phyloP scores from a whole-genome alignment of 352 stramenopile genomes.

The Lagenidium giganteum region DNA sequence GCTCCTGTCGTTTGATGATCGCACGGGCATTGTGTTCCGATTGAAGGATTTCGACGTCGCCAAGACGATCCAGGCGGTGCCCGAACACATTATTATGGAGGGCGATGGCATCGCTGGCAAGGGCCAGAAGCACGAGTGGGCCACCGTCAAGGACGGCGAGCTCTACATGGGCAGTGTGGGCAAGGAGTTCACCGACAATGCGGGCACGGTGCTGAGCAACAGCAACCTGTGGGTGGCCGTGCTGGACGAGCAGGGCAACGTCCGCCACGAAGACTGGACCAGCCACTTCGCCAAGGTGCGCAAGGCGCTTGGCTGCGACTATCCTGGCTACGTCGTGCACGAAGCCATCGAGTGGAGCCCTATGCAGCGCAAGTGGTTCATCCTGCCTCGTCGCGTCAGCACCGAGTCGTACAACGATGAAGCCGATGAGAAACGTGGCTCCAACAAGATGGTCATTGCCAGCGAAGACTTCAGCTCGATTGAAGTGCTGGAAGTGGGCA shows the following conservation, averaged over 20 bases:
- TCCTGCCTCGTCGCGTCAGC: constrained; percentile 94
- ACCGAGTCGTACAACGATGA: constrained; percentile 92
- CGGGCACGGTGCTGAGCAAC: constrained; percentile 88
- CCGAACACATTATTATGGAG: constrained; percentile 95
- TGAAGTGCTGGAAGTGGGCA: constrained; percentile 64
- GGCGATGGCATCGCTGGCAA: constrained; percentile 94
- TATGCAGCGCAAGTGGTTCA: constrained; percentile 93
- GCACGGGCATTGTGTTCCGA: constrained; percentile 96
- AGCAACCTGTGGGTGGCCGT: constrained; percentile 96
- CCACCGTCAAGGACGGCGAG: constrained; percentile 95
- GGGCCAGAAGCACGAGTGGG: constrained; percentile 98
- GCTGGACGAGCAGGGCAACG: constrained; percentile 71
- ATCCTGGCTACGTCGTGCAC: constrained; percentile 94
- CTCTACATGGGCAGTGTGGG: constrained; percentile 94
- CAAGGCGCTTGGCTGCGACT: constrained; percentile 72
- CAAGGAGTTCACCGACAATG: constrained; percentile 89
- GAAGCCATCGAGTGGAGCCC: constrained; percentile 95
- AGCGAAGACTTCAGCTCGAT: constrained; percentile 82
- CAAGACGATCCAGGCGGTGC: constrained; percentile 76
- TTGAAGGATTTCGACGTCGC: constrained; percentile 77
- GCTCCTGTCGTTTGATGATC: constrained; percentile 95
- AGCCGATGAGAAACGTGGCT: constrained; percentile 88
- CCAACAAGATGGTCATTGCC: constrained; percentile 82
- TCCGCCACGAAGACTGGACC: constrained; percentile 91
- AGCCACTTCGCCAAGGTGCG: constrained; percentile 89